phyloP scores from a whole-genome alignment of 768 basidiomycete species.

The Calocybe cyanea region DNA sequence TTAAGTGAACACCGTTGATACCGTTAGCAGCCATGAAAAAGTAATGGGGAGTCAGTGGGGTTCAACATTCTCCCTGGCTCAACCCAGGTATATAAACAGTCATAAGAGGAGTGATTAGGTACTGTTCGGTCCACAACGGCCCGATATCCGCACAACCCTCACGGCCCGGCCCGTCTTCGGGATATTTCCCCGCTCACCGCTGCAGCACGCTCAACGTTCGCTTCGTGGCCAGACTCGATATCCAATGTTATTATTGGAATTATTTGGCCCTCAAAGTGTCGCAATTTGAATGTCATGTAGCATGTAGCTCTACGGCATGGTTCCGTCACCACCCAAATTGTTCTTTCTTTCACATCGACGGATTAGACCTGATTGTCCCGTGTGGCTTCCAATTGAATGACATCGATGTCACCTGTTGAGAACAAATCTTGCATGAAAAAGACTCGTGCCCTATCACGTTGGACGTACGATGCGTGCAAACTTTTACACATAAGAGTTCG shows the following conservation, averaged over 20 bases:
- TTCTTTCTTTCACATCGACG: background rate
- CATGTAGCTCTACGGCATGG: too few species aligned
- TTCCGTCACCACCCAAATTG: too few species aligned
- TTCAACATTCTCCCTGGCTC: conserved; percentile 14
- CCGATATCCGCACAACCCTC: conserved; percentile 18
- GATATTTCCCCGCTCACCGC: conserved; percentile 6
- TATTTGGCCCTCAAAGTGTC: too few species aligned
- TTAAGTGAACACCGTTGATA: conserved; percentile 26
- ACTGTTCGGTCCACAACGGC: conserved; percentile 21
- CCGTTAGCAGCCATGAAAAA: conserved; percentile 41
- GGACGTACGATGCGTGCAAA: background rate
- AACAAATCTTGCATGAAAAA: background rate
- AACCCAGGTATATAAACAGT: conserved; percentile 20
- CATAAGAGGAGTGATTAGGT: conserved; percentile 10
- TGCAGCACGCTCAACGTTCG: too few species aligned
- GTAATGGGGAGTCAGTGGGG: conserved; percentile 12
- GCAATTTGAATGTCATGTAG: too few species aligned
- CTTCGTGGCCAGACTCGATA: too few species aligned
- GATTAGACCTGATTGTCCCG: background rate
- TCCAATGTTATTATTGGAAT: too few species aligned
- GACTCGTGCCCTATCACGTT: conserved; percentile 9
- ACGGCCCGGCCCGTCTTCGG: conserved; percentile 22
- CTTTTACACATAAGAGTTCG: background rate
- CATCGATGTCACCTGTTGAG: conserved; percentile 6
- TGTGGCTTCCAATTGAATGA: background rate